Evolutionary conservation across 176 grass and related monocot species (phyloP), one percentile per base, ranked within the genome.

Genomic region (Musa acuminata): DNA sequence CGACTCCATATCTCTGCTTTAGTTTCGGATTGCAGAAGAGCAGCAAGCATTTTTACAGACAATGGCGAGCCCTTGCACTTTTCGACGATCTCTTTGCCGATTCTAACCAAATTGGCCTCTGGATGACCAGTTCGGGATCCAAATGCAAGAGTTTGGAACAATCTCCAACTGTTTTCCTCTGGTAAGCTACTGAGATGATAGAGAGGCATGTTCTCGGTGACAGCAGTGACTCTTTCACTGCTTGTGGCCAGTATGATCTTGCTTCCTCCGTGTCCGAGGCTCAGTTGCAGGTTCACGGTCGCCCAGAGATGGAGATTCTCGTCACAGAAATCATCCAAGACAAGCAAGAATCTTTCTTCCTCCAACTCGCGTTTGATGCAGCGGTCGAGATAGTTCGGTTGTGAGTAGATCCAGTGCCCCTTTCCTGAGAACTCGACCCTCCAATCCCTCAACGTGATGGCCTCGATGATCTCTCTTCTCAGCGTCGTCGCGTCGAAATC

Each of bases 261-360:
- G 24, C 82, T 85, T 72, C 76, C 69, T 23, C 6, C 51, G 1
- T 48, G 13, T 12, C 75, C 72, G 27, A 2, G 21, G 0, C 11
- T 9, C 1, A 78, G 10, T 11, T 69, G 35, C 13, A 23, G 9
- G 59, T 57, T 35, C 8, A 88, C n/a, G 13, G 5, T 66, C 11
- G 67, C 11, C 12, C 12, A 64, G 55, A 78, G 25, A 6, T 67
- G 14, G 7, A 52, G 1, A n/a, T 74, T 69, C 10, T 17, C 57
- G 11, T 20, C 10, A 17, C 71, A 82, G 8, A 88, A 14, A 72
- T 88, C 86, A 82, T 84, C 86, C 21, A 88, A 8, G 17, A 88
- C 86, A 48, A 88, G 67, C 62, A 88, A 67, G 53, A 85, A 72
- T 11, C 63, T 14, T 27, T 64, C 77, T 1, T 2, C 20, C 43